Conservation (phyloP, 108 stramenopile species). For the Schizochytrium sp. region DNA sequence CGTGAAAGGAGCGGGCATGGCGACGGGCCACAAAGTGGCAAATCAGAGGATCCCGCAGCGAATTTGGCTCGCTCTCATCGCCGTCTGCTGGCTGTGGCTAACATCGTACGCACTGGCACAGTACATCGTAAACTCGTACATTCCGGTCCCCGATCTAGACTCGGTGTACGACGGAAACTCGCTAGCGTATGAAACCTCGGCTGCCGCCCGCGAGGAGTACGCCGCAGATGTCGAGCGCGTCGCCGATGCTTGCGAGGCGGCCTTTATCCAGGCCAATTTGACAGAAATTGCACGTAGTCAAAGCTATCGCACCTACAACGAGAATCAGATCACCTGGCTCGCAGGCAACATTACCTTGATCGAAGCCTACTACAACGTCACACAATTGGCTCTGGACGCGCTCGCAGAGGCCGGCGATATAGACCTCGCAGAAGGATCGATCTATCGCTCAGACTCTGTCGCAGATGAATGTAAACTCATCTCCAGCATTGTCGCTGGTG, state of each 20-base stretch:
- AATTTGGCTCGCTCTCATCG: neutral
- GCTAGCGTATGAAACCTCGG: neutral
- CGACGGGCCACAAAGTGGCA: neutral
- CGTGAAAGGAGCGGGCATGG: neutral
- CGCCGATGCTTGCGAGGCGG: neutral
- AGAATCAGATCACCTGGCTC: neutral
- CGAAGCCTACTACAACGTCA: neutral
- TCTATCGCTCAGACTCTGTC: neutral
- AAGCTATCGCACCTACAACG: neutral
- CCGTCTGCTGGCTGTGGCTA: neutral
- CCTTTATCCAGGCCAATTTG: neutral
- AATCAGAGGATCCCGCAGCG: neutral
- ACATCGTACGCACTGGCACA: neutral
- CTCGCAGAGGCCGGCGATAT: neutral
- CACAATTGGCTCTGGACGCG: neutral
- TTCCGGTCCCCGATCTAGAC: neutral
- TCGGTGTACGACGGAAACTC: neutral
- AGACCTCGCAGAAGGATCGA: neutral
- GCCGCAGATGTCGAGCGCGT: neutral
- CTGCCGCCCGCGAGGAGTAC: neutral
- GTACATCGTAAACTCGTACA: neutral
- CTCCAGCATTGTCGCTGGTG: neutral
- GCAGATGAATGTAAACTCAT: neutral
- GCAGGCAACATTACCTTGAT: neutral
- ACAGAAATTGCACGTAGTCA: neutral